Conservation (phyloP, 1,284 basidiomycete species). For the Heliocybe sulcata region DNA sequence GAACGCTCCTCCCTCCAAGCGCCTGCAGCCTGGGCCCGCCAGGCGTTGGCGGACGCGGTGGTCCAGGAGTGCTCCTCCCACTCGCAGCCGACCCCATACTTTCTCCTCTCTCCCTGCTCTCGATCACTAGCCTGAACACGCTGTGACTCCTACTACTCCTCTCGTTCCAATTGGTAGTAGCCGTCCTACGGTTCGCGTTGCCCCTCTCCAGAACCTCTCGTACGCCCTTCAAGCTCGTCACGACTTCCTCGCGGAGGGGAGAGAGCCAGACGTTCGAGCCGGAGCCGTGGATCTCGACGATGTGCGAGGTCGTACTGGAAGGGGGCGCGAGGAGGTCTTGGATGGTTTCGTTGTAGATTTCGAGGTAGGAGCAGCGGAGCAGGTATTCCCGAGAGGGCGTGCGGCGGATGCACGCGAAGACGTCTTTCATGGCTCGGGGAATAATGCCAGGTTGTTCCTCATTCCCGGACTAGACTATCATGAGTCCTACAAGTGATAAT, state of each 20-base stretch:
- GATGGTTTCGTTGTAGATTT: constrained; percentile 95
- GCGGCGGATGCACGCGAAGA: constrained; percentile 69
- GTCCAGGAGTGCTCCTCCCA: constrained; percentile 49
- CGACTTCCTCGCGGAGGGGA: constrained; percentile 85
- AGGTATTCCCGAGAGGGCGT: constrained; percentile 85
- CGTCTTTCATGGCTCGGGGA: constrained; percentile 83
- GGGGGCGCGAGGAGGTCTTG: constrained; percentile 81
- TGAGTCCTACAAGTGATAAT: constrained; percentile 2
- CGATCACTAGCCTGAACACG: constrained; percentile 85
- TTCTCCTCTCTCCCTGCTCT: constrained; percentile 59
- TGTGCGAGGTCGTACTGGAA: constrained; percentile 48
- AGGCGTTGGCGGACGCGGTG: constrained; percentile 49
- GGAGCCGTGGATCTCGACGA: constrained; percentile 64
- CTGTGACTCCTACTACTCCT: constrained; percentile 89
- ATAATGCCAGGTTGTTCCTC: constrained; percentile 90
- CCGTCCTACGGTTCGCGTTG: constrained; percentile 84
- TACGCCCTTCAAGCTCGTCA: constrained; percentile 84
- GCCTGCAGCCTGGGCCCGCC: constrained; percentile 64
- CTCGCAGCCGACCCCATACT: constrained; percentile 17
- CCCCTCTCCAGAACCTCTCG: constrained; percentile 81
- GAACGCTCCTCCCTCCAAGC: constrained; percentile 66
- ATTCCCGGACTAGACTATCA: constrained; percentile 50
- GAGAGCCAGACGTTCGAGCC: constrained; percentile 54
- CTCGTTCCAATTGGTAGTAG: constrained; percentile 97
- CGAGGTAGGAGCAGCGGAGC: constrained; percentile 89